Evolutionary conservation across 2,329 filamentous ascomycete genomes (phyloP).

Genomic region (Paecilomyces fulvus): DNA sequence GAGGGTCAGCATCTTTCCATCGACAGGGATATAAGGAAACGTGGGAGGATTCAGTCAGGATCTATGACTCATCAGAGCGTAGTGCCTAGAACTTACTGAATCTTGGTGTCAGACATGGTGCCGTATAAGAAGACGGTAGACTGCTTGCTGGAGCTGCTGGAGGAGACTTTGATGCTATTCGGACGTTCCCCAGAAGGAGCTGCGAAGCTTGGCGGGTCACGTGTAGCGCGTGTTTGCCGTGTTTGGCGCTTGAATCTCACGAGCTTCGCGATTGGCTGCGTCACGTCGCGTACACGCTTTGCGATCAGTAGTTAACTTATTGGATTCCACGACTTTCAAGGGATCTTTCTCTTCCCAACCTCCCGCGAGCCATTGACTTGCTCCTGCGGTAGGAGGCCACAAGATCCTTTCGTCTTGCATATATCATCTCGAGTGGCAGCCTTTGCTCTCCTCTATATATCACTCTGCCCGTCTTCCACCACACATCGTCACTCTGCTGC

Average conservation of each 20-base stretch:
- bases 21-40: slow-evolving; percentile 8
- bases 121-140: slow-evolving; percentile 19
- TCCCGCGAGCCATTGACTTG: slow-evolving; percentile 10
- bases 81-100: slow-evolving; percentile 49
- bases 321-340: slow-evolving; percentile 23
- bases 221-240: slow-evolving; percentile 20
- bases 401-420: neutral
- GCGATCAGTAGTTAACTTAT: slow-evolving; percentile 2
- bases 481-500: slow-evolving; percentile 7
- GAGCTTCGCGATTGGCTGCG: slow-evolving; percentile 26
- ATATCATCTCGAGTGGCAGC: neutral
- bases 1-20: slow-evolving; percentile 7
- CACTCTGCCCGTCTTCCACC: neutral
- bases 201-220: slow-evolving; percentile 14
- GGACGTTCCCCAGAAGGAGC: slow-evolving; percentile 2
- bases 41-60: slow-evolving; percentile 6
- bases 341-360: slow-evolving; percentile 17
- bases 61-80: slow-evolving; percentile 10
- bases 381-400: slow-evolving; percentile 2
- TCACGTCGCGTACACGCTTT: slow-evolving; percentile 34
- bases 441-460: neutral
- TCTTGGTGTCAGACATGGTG: slow-evolving; percentile 61
- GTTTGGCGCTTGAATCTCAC: slow-evolving; percentile 12
- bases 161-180: slow-evolving; percentile 1
- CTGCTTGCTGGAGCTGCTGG: slow-evolving; percentile 1